These are phyloP conservation scores for Fraxinus nigra DNA, from an alignment of 305 asterid genomes.

Conservation along the genomic window DNA sequence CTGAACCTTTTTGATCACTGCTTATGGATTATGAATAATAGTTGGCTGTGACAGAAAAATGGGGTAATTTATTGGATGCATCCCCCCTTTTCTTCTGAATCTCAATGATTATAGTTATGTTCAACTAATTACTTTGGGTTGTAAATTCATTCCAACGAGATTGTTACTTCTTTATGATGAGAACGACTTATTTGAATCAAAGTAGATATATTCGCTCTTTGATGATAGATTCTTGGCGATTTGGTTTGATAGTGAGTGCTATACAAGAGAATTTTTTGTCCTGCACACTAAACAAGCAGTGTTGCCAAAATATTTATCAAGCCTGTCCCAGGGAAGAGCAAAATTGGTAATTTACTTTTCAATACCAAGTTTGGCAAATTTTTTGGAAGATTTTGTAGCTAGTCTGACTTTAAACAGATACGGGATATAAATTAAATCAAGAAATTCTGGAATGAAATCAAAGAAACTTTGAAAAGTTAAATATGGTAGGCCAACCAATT, in stretches of 20 bases:
- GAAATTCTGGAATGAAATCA: not conserved
- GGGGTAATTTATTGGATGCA: conserved; percentile 6
- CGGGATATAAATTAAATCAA: not conserved
- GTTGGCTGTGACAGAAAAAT: not conserved
- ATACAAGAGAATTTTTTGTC: not conserved
- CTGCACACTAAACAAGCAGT: not conserved
- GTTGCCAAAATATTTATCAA: not conserved
- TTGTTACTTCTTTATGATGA: not conserved
- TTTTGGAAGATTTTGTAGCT: not conserved
- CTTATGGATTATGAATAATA: conserved; percentile 12
- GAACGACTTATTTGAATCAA: not conserved
- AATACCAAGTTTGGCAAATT: not conserved
- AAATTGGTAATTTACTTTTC: not conserved
- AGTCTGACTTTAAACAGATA: not conserved
- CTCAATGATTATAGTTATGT: not conserved
- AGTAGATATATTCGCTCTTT: not conserved
- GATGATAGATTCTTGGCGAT: not conserved
- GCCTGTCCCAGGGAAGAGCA: not conserved
- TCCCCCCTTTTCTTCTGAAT: not conserved
- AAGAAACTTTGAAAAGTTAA: not conserved
- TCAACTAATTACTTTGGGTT: not conserved
- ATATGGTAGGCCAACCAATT: not conserved
- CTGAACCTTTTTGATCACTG: conserved; percentile 10
- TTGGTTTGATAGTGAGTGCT: not conserved
- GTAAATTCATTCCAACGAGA: not conserved